phyloP scores from a whole-genome alignment of 345 rosid species.

The Murraya paniculata region DNA sequence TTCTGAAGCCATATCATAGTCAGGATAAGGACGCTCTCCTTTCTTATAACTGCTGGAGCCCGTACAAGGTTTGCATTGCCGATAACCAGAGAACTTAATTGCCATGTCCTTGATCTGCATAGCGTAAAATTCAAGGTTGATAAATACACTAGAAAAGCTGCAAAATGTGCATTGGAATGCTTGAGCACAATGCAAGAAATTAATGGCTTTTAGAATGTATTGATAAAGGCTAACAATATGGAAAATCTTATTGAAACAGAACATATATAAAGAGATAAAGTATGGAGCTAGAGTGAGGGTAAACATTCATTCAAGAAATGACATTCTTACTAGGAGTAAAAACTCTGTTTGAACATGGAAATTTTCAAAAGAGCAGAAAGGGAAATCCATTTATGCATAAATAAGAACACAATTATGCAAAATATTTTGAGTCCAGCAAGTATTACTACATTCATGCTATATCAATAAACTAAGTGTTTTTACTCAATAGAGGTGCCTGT shows the following conservation, averaged over 20 bases:
- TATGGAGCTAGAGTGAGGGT: no score
- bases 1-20: slow-evolving; percentile 73
- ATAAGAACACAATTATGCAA: background rate
- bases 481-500: background rate
- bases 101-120: slow-evolving; percentile 94
- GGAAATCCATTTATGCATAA: background rate
- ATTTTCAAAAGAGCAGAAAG: background rate
- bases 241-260: no score
- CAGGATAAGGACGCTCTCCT: slow-evolving; percentile 59
- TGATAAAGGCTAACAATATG: background rate
- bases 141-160: background rate
- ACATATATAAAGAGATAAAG: no score
- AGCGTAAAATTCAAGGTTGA: background rate
- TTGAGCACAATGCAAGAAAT: background rate
- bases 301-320: no score
- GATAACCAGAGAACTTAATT: slow-evolving; percentile 74
- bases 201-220: background rate
- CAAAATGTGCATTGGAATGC: background rate
- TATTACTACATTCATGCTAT: background rate
- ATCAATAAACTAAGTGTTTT: background rate
- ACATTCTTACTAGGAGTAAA: no score
- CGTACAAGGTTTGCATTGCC: slow-evolving; percentile 85
- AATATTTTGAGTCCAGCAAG: background rate
- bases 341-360: no score
- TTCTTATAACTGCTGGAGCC: slow-evolving; percentile 71